Evolutionary conservation across 164 flowering plant genomes (phyloP), one percentile per base, ranked within the genome.

Genomic region (Euptelea pleiosperma): DNA sequence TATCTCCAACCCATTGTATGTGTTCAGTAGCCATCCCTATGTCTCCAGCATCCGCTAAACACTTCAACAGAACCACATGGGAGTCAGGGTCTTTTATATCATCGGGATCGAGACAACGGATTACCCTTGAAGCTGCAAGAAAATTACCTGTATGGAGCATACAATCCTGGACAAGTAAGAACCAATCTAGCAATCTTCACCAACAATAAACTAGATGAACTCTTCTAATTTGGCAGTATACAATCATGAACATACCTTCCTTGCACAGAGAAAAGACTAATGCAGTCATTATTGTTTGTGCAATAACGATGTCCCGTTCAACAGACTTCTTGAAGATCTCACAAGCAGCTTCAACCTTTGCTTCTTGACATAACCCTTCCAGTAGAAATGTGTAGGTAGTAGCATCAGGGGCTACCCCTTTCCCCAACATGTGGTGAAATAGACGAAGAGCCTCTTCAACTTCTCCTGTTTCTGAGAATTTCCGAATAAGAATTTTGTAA

Each of bases 371-470:
- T 50, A 92, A 76, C 33, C 96, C 93, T 56, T 63, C 71, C 30
- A 89, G 78, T 19, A 92, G 80, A 9, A 78, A 76, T 18, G 70
- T 74, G 69, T 86, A 87, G 11, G 79, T 80, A 11, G 56, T 44
- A 25, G 51, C 48, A 75, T 89, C 83, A 3, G 98, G 93, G 16
- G 36, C 12, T 26, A 89, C 66, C 19, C 79, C 79, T 75, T 79
- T 89, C 55, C 62, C 85, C 39, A 79, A 18, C 98, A 92, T 88
- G 56, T 76, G 85, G 31, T 69, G 35, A 58, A 86, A 83, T 4
- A 93, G 79, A 65, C 49, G 73, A 61, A 52, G 64, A 55, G 95
- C 92, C 34, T 77, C 94, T 40, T 86, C 85, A 34, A 75, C 65
- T 62, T 83, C 76, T 55, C 87, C 85, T 8, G 58, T 54, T 60